Evolutionary conservation across 2,329 filamentous ascomycete species (phyloP).

Genomic region (Corynespora cassiicola): DNA sequence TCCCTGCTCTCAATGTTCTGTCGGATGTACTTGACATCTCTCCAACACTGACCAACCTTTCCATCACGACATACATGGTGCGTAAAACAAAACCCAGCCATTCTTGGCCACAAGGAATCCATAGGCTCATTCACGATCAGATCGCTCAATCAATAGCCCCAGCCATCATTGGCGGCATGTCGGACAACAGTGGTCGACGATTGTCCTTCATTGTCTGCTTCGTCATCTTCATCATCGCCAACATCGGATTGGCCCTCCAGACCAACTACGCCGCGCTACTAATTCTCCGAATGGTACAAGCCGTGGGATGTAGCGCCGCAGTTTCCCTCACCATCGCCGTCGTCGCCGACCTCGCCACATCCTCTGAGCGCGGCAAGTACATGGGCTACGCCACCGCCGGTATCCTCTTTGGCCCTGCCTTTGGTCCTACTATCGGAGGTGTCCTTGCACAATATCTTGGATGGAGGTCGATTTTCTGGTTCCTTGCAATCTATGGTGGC

Average conservation of each 20-base stretch:
- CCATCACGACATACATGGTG: conserved; percentile 58
- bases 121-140: too few species aligned
- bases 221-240: conserved; percentile 44
- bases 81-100: too few species aligned
- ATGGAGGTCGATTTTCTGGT: conserved; percentile 51
- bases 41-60: conserved; percentile 55
- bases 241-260: conserved; percentile 45
- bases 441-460: conserved; percentile 39
- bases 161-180: conserved; percentile 59
- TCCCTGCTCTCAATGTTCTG: conserved; percentile 43
- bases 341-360: conserved; percentile 74
- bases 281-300: conserved; percentile 45
- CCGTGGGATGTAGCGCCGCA: conserved; percentile 48
- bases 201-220: conserved; percentile 57
- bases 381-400: conserved; percentile 70
- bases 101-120: too few species aligned
- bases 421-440: conserved; percentile 45
- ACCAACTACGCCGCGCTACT: conserved; percentile 44
- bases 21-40: conserved; percentile 50
- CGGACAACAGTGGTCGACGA: conserved; percentile 59
- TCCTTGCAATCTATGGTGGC: conserved; percentile 49
- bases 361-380: conserved; percentile 74
- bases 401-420: conserved; percentile 42
- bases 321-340: conserved; percentile 71
- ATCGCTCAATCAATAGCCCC: conserved; percentile 60